A percentile compares a stretch with the other conserved stretches of the same genome.
Evolutionary conservation across 2,329 filamentous ascomycete species (phyloP).

Genomic region (Nothomitra cinnamomea): DNA sequence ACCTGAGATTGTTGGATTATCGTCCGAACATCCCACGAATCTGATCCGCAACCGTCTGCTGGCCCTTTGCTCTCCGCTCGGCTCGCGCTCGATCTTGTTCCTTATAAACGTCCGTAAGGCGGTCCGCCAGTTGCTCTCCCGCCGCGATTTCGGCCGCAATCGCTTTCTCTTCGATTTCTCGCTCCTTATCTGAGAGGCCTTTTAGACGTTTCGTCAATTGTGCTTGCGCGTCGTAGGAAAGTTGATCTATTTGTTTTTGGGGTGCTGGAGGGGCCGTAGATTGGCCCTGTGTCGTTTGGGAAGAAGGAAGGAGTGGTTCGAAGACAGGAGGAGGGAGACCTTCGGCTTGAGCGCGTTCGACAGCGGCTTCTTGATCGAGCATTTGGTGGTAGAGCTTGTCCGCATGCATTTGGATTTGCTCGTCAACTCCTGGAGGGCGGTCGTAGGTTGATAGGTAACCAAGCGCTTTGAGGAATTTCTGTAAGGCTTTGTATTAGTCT

Average conservation of each 20-base stretch:
- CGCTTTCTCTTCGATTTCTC: conserved; percentile 44
- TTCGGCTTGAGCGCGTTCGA: conserved; percentile 38
- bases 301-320: conserved; percentile 18
- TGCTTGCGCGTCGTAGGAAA: conserved; percentile 33
- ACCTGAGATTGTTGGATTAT: neutral
- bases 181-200: conserved; percentile 39
- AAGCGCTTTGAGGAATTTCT: conserved; percentile 78
- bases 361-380: conserved; percentile 59
- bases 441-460: conserved; percentile 63
- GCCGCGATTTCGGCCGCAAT: conserved; percentile 44
- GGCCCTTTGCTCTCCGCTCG: conserved; percentile 38
- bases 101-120: conserved; percentile 37
- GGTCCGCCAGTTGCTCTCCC: conserved; percentile 39
- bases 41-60: conserved; percentile 26
- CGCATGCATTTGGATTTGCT: conserved; percentile 89
- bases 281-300: neutral
- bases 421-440: conserved; percentile 50
- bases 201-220: conserved; percentile 38
- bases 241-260: conserved; percentile 12
- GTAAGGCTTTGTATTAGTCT: neutral
- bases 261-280: neutral
- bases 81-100: conserved; percentile 37
- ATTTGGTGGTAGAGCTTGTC: conserved; percentile 81
- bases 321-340: conserved; percentile 24
- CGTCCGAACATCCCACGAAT: conserved; percentile 17